Evolutionary conservation across 768 basidiomycete species (phyloP).

Genomic region (Rhodotorula babjevae): DNA sequence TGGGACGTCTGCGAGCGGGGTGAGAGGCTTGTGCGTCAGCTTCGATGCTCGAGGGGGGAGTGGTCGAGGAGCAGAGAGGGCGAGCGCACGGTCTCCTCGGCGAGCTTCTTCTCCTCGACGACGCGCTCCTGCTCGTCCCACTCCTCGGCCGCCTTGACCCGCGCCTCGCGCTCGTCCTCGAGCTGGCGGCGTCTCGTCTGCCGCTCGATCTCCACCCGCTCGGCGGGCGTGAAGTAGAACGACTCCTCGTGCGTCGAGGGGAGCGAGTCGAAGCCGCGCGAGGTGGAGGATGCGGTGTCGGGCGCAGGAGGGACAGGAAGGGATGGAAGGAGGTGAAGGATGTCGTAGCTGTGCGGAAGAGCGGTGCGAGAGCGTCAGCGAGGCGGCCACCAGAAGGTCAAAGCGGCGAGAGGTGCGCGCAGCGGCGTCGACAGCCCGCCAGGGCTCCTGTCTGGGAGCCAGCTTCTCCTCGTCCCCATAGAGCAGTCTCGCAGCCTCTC

Average conservation of each 20-base stretch:
- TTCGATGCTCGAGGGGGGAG: neutral
- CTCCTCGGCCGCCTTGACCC: slow-evolving; percentile 5
- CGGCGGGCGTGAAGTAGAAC: slow-evolving; percentile 68
- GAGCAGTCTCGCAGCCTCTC: too few relatives aligned
- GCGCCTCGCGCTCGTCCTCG: slow-evolving; percentile 20
- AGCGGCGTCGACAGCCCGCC: too few relatives aligned
- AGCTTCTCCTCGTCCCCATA: too few relatives aligned
- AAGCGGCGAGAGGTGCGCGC: neutral
- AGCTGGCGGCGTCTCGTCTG: slow-evolving; percentile 49
- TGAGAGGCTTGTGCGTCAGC: slow-evolving; percentile 30
- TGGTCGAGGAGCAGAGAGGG: too few relatives aligned
- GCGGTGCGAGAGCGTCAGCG: neutral
- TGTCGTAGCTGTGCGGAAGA: slow-evolving; percentile 47
- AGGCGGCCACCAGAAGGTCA: neutral
- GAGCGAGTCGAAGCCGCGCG: slow-evolving; percentile 69
- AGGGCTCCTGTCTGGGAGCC: too few relatives aligned
- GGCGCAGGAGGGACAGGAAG: slow-evolving; percentile 51
- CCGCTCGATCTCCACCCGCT: slow-evolving; percentile 62
- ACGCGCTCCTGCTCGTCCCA: neutral
- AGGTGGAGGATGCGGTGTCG: neutral
- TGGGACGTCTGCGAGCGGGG: slow-evolving; percentile 60
- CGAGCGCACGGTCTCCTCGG: slow-evolving; percentile 5
- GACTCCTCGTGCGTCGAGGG: slow-evolving; percentile 81
- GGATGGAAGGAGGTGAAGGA: slow-evolving; percentile 65
- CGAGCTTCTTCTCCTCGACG: slow-evolving; percentile 59